phyloP scores from a whole-genome alignment of 345 rosid species.

The Euclidium syriacum region DNA sequence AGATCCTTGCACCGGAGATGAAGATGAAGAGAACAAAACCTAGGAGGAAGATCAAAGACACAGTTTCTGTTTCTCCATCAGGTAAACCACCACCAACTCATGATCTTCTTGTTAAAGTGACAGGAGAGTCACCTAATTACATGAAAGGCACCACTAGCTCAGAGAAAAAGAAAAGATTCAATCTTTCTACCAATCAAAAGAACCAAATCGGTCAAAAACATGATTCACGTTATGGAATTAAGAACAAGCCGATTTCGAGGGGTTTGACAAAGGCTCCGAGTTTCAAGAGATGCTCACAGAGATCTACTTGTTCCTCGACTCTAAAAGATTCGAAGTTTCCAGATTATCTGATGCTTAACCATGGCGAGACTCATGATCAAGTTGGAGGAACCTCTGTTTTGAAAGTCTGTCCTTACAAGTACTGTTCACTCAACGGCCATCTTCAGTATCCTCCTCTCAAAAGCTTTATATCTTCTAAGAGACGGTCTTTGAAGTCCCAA shows the following conservation, averaged over 20 bases:
- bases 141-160: conserved; percentile 89
- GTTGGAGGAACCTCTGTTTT: conserved; percentile 58
- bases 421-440: conserved; percentile 94
- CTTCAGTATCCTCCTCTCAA: conserved; percentile 70
- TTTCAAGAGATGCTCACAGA: conserved; percentile 59
- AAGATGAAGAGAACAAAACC: conserved; percentile 73
- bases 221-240: conserved; percentile 34
- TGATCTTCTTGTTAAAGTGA: conserved; percentile 24
- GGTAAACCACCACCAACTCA: conserved; percentile 43
- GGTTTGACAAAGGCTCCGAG: conserved; percentile 59
- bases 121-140: conserved; percentile 57
- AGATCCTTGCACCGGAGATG: conserved; percentile 59
- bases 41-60: conserved; percentile 46
- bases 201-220: conserved; percentile 28
- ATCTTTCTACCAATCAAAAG: conserved; percentile 28
- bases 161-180: conserved; percentile 34
- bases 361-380: conserved; percentile 55
- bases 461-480: conserved; percentile 60
- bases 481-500: conserved; percentile 56
- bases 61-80: conserved; percentile 28
- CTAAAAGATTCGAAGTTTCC: conserved; percentile 83
- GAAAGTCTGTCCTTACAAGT: conserved; percentile 77
- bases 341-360: conserved; percentile 56
- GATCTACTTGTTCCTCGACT: conserved; percentile 87
- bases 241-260: conserved; percentile 50